Base-by-base conservation (phyloP, 163 green algal genomes). In the Scenedesmus sp. region DNA sequence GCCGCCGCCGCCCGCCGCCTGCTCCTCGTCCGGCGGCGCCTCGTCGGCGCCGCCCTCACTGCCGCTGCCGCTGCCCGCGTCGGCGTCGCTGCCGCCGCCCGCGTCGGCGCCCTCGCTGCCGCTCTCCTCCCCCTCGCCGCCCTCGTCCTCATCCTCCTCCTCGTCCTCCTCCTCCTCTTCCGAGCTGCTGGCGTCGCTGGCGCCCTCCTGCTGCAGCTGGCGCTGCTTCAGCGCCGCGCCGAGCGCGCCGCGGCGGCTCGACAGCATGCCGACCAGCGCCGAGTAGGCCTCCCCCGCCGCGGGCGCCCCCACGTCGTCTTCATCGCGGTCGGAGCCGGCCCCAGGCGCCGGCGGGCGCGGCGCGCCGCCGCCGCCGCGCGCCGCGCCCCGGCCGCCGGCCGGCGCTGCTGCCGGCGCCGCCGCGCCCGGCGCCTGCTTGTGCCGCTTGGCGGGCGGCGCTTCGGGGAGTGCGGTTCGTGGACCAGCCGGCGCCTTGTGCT, bases 181-280 rank as follows among this genome's bases (percentile, higher is more conserved):
- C 14, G 48, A 33, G n/a, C 64, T 60, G 31, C 4, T 33, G 22
- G 26, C 54, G 39, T 76, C 48, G 31, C 58, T 70, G 11, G 44
- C 47, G 2, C 62, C 53, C 42, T 51, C 51, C 22, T 28, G 17
- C 64, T 77, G 33, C 54, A 56, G 64, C 33, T 62, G 62, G 39
- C 82, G 75, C 47, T 70, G 74, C 65, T 73, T 77, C 56, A 89
- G 60, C 11, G 75, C 74, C 6, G 53, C 67, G 11, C 63, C 54
- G 0, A 67, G 26, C 2, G 67, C 60, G 33, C 44, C 33, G 22
- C 33, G 36, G 26, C 60, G 47, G 2, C 51, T 65, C 0, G 54
- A 45, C 44, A 86, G 60, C 70, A 87, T 78, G 6, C 78, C 70
- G 44, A 89, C 71, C 3, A 89, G 58, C 1, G 62, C 62, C 11